Evolutionary conservation across 371 early-diverging fungal species (phyloP).

Genomic region (Mucor ambiguus): DNA sequence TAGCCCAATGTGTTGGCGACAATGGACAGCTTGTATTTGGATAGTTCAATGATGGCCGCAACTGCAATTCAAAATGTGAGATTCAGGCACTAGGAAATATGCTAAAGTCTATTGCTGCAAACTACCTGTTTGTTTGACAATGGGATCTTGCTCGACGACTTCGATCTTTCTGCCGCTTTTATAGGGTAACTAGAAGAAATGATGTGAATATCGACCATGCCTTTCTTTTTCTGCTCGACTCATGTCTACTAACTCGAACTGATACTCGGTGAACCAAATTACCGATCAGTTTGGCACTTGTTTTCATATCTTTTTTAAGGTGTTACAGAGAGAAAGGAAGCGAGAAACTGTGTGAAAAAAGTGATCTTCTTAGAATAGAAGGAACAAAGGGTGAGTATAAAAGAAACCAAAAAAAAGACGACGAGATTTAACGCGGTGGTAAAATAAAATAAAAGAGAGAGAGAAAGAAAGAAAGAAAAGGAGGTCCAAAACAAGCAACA

Average conservation of each 20-base stretch:
- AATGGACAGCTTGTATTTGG: constrained; percentile 57
- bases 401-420: not conserved
- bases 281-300: constrained; percentile 52
- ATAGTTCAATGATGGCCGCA: constrained; percentile 67
- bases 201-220: not conserved
- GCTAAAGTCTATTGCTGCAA: not conserved
- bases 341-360: not conserved
- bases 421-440: not conserved
- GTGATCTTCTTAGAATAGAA: not conserved
- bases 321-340: not conserved
- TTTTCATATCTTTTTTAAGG: constrained; percentile 26
- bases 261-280: constrained; percentile 57
- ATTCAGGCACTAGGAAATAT: not conserved
- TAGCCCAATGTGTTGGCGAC: constrained; percentile 60
- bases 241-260: constrained; percentile 41
- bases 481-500: not conserved
- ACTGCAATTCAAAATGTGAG: constrained; percentile 28
- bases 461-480: not conserved
- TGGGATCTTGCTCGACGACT: constrained; percentile 64
- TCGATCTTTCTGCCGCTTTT: constrained; percentile 60
- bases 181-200: constrained; percentile 53
- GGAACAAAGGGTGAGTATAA: not conserved
- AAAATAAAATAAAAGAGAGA: not conserved
- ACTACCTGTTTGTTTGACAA: constrained; percentile 64
- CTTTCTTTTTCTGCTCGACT: not conserved